A percentile compares a stretch with the other conserved stretches of the same genome.
phyloP scores from a whole-genome alignment of 2,329 filamentous ascomycete genomes.

The Paecilomyces niveus region DNA sequence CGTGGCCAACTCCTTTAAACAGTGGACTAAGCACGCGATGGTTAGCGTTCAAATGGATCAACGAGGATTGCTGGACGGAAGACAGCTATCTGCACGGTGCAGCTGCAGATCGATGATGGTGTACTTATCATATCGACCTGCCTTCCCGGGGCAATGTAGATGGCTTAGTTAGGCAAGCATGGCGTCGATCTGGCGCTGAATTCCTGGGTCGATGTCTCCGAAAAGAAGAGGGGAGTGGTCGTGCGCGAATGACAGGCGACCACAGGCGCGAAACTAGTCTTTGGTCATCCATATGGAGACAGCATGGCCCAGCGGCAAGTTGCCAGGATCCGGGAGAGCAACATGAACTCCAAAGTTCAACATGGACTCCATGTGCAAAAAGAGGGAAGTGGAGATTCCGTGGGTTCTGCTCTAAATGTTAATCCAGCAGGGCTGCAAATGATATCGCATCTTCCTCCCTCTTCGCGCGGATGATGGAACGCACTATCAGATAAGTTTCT shows the following conservation, averaged over 20 bases:
- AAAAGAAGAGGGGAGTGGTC: background rate
- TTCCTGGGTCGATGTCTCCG: background rate
- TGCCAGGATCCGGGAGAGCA: background rate
- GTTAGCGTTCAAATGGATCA: background rate
- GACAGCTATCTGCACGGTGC: background rate
- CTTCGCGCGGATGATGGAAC: background rate
- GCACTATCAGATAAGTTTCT: background rate
- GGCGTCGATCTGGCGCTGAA: background rate
- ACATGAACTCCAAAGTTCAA: background rate
- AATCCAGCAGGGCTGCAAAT: constrained; percentile 1
- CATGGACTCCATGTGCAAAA: background rate
- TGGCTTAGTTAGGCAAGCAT: background rate
- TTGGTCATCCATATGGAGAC: background rate
- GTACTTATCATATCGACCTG: background rate
- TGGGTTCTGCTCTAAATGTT: background rate
- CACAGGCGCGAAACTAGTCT: background rate
- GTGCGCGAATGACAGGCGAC: background rate
- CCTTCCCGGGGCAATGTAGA: background rate
- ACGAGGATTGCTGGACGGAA: background rate
- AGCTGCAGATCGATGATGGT: background rate
- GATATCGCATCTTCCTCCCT: background rate
- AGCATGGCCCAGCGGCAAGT: background rate
- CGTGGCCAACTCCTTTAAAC: background rate
- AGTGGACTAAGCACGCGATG: background rate
- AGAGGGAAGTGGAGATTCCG: background rate